Conservation (phyloP, 140 eudicot genomes). For the Flaveria floridana region DNA sequence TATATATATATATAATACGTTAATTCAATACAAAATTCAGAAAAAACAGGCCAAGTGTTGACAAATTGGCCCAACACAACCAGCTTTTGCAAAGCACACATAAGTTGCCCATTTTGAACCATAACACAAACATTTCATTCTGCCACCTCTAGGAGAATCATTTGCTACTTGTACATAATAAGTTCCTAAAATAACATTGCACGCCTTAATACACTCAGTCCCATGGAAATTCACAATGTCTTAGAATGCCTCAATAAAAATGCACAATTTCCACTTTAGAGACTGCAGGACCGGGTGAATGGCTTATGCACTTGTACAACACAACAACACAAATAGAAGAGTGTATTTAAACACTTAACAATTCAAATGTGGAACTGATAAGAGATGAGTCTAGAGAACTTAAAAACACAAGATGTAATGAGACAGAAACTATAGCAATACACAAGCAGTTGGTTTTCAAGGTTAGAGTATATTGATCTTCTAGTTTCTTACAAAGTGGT, state of each 20-base stretch:
- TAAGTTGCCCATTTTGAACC: neutral
- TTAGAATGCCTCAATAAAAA: neutral
- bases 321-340: no score
- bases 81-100: neutral
- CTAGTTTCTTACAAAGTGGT: no score
- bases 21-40: neutral
- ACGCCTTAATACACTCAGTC: neutral
- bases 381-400: no score
- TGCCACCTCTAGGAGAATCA: conserved; percentile 15
- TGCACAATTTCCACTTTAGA: neutral
- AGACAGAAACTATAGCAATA: no score
- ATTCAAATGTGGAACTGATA: no score
- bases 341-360: no score
- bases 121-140: neutral
- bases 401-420: no score
- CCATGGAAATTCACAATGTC: neutral
- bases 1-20: neutral
- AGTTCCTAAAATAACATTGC: neutral
- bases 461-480: no score
- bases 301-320: no score
- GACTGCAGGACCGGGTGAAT: no score
- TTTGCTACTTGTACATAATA: neutral
- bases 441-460: no score
- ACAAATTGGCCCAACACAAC: neutral
- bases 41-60: neutral